Evolutionary conservation across 1,284 basidiomycete species (phyloP).

Genomic region (Boletellus dicymbophilus): DNA sequence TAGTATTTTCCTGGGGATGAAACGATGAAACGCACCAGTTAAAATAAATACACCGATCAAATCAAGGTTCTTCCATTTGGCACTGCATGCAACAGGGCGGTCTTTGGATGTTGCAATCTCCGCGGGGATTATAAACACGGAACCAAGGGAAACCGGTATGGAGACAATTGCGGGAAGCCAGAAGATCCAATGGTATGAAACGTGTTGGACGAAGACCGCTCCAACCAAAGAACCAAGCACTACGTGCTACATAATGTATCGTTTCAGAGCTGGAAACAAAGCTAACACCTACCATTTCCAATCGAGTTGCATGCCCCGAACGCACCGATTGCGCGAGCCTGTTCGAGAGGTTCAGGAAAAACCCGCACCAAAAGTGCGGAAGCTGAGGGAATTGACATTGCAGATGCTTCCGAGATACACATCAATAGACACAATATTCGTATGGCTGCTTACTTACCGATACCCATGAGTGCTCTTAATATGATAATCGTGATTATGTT

Average conservation of each 20-base stretch:
- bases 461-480: constrained; percentile 45
- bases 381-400: constrained; percentile 50
- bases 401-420: constrained; percentile 36
- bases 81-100: neutral
- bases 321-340: constrained; percentile 45
- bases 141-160: constrained; percentile 35
- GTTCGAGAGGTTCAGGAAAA: constrained; percentile 45
- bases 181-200: constrained; percentile 48
- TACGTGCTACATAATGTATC: too few relatives aligned
- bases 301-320: constrained; percentile 47
- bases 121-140: constrained; percentile 30
- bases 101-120: constrained; percentile 14
- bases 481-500: constrained; percentile 43
- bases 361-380: constrained; percentile 45
- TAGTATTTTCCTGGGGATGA: neutral
- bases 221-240: constrained; percentile 37
- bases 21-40: constrained; percentile 26
- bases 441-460: constrained; percentile 27
- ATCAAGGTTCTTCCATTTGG: constrained; percentile 32
- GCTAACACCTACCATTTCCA: constrained; percentile 39
- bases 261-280: neutral
- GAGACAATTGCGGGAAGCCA: constrained; percentile 44
- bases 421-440: constrained; percentile 2
- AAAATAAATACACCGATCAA: constrained; percentile 31
- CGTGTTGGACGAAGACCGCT: constrained; percentile 37